Conservation (phyloP, 441 rosid genomes). For the Rhodomyrtus psidioides region DNA sequence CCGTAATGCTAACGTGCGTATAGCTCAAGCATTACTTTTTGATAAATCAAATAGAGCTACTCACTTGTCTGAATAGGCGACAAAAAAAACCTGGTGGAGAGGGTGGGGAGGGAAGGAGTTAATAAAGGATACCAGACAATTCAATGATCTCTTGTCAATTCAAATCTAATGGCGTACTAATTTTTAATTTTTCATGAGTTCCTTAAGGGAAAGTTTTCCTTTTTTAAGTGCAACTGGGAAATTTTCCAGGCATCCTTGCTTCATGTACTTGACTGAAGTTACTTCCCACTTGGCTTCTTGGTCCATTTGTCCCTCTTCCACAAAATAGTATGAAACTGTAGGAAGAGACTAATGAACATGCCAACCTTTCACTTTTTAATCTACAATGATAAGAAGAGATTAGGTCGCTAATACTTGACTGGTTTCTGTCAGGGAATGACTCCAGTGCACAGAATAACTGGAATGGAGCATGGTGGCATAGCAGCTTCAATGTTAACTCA, state of each 20-base stretch:
- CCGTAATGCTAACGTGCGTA: neutral
- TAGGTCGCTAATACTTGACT: neutral
- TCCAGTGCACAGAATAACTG: slow-evolving; percentile 87
- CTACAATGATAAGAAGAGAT: neutral
- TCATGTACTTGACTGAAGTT: neutral
- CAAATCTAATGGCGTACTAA: neutral
- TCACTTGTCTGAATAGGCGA: neutral
- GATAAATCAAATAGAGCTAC: neutral
- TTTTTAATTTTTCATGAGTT: neutral
- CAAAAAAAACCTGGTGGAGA: neutral
- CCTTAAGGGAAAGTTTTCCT: neutral
- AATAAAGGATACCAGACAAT: neutral
- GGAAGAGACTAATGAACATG: neutral
- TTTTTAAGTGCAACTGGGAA: neutral
- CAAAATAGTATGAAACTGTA: neutral
- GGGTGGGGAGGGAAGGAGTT: neutral
- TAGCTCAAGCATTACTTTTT: neutral
- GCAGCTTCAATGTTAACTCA: slow-evolving; percentile 53
- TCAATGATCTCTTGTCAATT: neutral
- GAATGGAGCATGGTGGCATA: slow-evolving; percentile 99
- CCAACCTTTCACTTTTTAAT: neutral
- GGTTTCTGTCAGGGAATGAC: slow-evolving; percentile 55
- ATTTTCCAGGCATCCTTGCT: neutral
- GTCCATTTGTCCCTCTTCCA: neutral
- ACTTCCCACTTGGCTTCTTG: neutral